phyloP scores from a whole-genome alignment of 2,329 filamentous ascomycete species.

The Aspergillus tanneri region DNA sequence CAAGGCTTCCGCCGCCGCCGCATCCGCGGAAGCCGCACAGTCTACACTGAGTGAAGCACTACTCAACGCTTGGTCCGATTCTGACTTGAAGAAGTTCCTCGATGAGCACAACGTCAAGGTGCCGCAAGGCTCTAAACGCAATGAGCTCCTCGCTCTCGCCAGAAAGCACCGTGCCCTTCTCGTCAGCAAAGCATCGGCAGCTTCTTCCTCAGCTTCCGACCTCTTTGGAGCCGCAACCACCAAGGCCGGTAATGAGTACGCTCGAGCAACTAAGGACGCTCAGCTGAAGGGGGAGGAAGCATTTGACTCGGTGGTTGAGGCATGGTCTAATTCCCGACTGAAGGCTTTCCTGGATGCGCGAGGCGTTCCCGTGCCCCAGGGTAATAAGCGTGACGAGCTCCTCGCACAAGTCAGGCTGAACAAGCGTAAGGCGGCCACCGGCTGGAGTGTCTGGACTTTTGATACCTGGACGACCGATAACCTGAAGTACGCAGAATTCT shows the following conservation, averaged over 20 bases:
- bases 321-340: slow-evolving; percentile 73
- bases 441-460: slow-evolving; percentile 74
- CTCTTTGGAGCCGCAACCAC: slow-evolving; percentile 69
- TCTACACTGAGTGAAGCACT: slow-evolving; percentile 76
- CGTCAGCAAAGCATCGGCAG: slow-evolving; percentile 50
- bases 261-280: slow-evolving; percentile 70
- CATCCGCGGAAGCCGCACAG: slow-evolving; percentile 68
- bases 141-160: slow-evolving; percentile 85
- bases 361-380: slow-evolving; percentile 71
- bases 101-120: slow-evolving; percentile 89
- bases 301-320: slow-evolving; percentile 61
- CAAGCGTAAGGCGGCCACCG: slow-evolving; percentile 66
- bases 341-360: slow-evolving; percentile 78
- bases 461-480: slow-evolving; percentile 73
- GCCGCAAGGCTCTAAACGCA: slow-evolving; percentile 85
- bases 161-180: slow-evolving; percentile 78
- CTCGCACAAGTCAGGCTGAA: slow-evolving; percentile 72
- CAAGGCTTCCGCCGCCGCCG: slow-evolving; percentile 59
- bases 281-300: slow-evolving; percentile 62
- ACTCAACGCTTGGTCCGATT: slow-evolving; percentile 87
- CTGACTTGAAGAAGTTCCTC: slow-evolving; percentile 84
- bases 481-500: slow-evolving; percentile 53
- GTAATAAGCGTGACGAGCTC: slow-evolving; percentile 69
- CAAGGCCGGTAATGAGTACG: slow-evolving; percentile 72
- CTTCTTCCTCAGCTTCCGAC: slow-evolving; percentile 48